Evolutionary conservation across 768 basidiomycete genomes (phyloP), one percentile per base, ranked within the genome.

Genomic region (Mycena belliarum): DNA sequence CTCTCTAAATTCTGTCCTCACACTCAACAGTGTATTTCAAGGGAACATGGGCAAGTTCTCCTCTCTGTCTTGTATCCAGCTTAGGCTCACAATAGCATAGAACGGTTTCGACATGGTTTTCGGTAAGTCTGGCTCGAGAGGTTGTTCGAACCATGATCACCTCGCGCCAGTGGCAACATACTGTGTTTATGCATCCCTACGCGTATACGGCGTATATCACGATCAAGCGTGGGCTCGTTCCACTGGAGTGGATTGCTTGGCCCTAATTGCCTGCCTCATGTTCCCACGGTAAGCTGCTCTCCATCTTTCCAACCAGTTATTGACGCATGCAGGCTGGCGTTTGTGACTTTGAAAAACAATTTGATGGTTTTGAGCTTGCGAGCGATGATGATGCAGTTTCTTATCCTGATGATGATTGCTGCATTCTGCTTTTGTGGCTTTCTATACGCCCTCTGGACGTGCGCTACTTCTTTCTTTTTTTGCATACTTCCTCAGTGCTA

Each of bases 91-190:
- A 6, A 26, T 16, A 18, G 24, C 18, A 18, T 65, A 89, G 90
- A 96, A 97, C 62, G 94, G 94, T 1, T 98, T 98, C 69, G 95
- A 98, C 70, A 64, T 96, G 51, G 91, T 92, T 45, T 95, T 97
- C 73, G 87, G 90, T 91, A 56, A 18, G 79, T 69, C 43, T 35
- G 12, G 12, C 32, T 25, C 21, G 32, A 50, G 48, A 59, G 49
- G 53, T 54, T 14, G 41, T 41, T n/a, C n/a, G 10, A 46, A 9
- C 4, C 18, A 15, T 23, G 42, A 29, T 59, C 20, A 20, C 46
- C 24, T 46, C 18, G 24, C 20, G 52, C 7, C 33, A 91, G 91
- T 97, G 43, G 87, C 91, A 14, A 82, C 90, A 18, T 97, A 85
- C 69, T 79, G 79, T 14, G 75, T 89, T 6, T 97, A 97, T 72